Conservation (phyloP, 176 grass and related monocot species). For the Saccharum officinarum region DNA sequence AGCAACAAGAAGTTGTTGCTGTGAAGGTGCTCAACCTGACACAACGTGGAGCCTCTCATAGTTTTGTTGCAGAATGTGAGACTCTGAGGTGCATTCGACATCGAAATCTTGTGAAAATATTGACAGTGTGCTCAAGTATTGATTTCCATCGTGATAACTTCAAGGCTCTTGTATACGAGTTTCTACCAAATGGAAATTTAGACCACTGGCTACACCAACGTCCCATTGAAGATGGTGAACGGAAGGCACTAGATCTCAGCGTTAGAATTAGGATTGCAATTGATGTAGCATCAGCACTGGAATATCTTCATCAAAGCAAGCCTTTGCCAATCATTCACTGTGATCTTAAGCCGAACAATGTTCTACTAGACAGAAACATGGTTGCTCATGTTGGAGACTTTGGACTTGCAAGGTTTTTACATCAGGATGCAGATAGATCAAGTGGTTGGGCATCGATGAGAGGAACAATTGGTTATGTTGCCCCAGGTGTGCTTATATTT, state of each 20-base stretch:
- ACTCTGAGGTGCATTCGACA: slow-evolving; percentile 10
- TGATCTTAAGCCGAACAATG: slow-evolving; percentile 30
- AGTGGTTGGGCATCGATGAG: slow-evolving; percentile 21
- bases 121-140: slow-evolving; percentile 21
- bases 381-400: slow-evolving; percentile 33
- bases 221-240: neutral
- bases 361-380: slow-evolving; percentile 1
- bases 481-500: slow-evolving; percentile 20
- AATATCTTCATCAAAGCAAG: slow-evolving; percentile 24
- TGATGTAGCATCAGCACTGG: slow-evolving; percentile 4
- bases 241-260: neutral
- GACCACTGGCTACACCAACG: slow-evolving; percentile 2
- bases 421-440: neutral
- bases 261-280: neutral
- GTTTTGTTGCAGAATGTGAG: slow-evolving; percentile 35
- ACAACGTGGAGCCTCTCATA: neutral
- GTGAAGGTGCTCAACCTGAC: slow-evolving; percentile 21
- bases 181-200: slow-evolving; percentile 26
- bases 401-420: slow-evolving; percentile 29
- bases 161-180: slow-evolving; percentile 29
- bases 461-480: slow-evolving; percentile 15
- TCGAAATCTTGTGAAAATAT: slow-evolving; percentile 25
- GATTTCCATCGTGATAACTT: neutral
- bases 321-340: slow-evolving; percentile 15
- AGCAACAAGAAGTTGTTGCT: neutral